A percentile compares a stretch with the other conserved stretches of the same genome.
Conservation (phyloP, 108 stramenopile species). For the Cyclotella cryptica region DNA sequence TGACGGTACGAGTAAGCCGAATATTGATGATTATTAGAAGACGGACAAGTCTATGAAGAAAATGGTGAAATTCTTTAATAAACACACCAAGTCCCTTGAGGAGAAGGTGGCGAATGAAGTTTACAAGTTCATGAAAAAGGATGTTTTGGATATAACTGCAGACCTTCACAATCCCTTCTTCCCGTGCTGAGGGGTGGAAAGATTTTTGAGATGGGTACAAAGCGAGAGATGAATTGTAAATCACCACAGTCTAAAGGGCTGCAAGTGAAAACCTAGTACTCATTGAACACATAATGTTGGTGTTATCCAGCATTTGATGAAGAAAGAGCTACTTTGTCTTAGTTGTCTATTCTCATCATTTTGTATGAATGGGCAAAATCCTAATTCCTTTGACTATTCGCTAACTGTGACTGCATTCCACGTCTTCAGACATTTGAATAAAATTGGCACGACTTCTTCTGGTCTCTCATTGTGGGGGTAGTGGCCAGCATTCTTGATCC, state of each 20-base stretch:
- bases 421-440: slow-evolving; percentile 20
- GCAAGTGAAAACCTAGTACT: neutral
- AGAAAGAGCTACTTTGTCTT: neutral
- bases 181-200: slow-evolving; percentile 69
- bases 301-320: neutral
- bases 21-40: slow-evolving; percentile 70
- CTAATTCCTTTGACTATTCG: no score
- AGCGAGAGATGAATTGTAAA: slow-evolving; percentile 40
- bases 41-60: slow-evolving; percentile 67
- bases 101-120: slow-evolving; percentile 67
- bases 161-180: slow-evolving; percentile 70
- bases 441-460: slow-evolving; percentile 1
- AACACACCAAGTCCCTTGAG: slow-evolving; percentile 60
- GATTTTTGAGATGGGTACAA: slow-evolving; percentile 22
- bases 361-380: no score
- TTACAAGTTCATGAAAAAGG: slow-evolving; percentile 72
- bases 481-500: slow-evolving; percentile 58
- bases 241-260: neutral
- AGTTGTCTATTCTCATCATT: no score
- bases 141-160: slow-evolving; percentile 67
- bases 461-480: slow-evolving; percentile 63
- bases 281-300: neutral
- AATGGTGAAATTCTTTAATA: slow-evolving; percentile 58
- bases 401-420: neutral
- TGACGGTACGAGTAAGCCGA: slow-evolving; percentile 57